Conservation (phyloP, 495 filamentous ascomycete species). For the Oleoguttula mirabilis region DNA sequence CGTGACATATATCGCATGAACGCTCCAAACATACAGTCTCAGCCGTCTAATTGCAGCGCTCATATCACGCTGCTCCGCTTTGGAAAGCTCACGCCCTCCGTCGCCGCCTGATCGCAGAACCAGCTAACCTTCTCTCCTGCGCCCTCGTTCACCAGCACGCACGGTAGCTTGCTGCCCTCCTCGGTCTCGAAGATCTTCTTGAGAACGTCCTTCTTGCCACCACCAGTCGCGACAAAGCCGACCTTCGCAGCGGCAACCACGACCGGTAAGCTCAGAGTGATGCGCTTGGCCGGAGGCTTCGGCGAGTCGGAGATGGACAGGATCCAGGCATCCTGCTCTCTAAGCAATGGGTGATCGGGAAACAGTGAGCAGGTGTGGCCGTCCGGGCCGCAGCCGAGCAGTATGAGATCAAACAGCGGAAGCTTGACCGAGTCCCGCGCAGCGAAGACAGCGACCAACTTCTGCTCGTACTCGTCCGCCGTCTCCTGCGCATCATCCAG, state of each 20-base stretch:
- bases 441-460: slow-evolving; percentile 52
- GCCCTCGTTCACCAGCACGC: slow-evolving; percentile 71
- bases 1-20: too few relatives aligned
- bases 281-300: slow-evolving; percentile 81
- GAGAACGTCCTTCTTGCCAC: slow-evolving; percentile 77
- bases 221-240: slow-evolving; percentile 84
- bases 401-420: slow-evolving; percentile 84
- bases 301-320: slow-evolving; percentile 81
- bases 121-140: slow-evolving; percentile 79
- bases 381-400: slow-evolving; percentile 88
- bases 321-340: slow-evolving; percentile 87
- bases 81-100: slow-evolving; percentile 73
- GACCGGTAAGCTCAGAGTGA: slow-evolving; percentile 85
- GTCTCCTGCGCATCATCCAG: slow-evolving; percentile 81
- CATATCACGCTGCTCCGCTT: slow-evolving; percentile 40
- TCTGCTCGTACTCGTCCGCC: slow-evolving; percentile 85
- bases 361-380: slow-evolving; percentile 96
- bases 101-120: slow-evolving; percentile 79
- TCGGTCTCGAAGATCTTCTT: slow-evolving; percentile 79
- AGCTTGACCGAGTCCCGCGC: slow-evolving; percentile 37
- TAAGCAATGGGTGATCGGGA: slow-evolving; percentile 73
- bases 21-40: not conserved
- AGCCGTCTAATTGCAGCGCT: too few relatives aligned
- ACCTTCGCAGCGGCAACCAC: slow-evolving; percentile 71
- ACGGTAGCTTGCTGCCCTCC: slow-evolving; percentile 64